Base-by-base conservation (phyloP, 768 basidiomycete genomes). In the Udeniomyces megalosporus region DNA sequence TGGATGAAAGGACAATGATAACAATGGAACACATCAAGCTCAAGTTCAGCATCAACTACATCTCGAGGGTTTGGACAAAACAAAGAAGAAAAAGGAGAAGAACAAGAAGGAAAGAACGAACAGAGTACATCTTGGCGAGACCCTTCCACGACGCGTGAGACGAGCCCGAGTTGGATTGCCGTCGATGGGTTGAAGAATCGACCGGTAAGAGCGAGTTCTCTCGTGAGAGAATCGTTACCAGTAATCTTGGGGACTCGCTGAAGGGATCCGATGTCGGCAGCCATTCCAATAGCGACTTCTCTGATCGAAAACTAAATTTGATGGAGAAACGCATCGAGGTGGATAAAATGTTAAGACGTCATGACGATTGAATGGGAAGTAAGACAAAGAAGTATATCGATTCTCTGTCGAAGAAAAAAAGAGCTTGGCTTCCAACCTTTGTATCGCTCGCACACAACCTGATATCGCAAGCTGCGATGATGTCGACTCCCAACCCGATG, bases 261-360 rank as follows among this genome's bases (percentile, higher is more conserved):
- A 6, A 93, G 80, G 0, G 87, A 82, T 0, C 91, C 91, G 45
- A 91, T 82, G 70, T 92, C 90, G 0, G 90, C 84, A 2, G 90
- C 89, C 0, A 93, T 90, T 86, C 46, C 61, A 31, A 62, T 55
- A 11, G 55, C 61, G 1, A 57, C 61, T 46, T 62, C 61, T 12
- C 55, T 85, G 75, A 93, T 84, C 6, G 80, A 77, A 70, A 91
- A 88, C 1, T n/a, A n/a, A n/a, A n/a, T n/a, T n/a, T n/a, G n/a
- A n/a, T n/a, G n/a, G n/a, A n/a, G n/a, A n/a, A n/a, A n/a, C n/a
- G n/a, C n/a, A n/a, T n/a, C n/a, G n/a, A n/a, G n/a, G n/a, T n/a
- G n/a, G n/a, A n/a, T n/a, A n/a, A n/a, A n/a, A n/a, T n/a, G n/a
- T n/a, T n/a, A n/a, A n/a, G n/a, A n/a, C n/a, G n/a, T n/a, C n/a